These are phyloP conservation scores for Penicillium sp. DNA, from an alignment of 2,329 filamentous ascomycete species.

Conservation along the genomic window DNA sequence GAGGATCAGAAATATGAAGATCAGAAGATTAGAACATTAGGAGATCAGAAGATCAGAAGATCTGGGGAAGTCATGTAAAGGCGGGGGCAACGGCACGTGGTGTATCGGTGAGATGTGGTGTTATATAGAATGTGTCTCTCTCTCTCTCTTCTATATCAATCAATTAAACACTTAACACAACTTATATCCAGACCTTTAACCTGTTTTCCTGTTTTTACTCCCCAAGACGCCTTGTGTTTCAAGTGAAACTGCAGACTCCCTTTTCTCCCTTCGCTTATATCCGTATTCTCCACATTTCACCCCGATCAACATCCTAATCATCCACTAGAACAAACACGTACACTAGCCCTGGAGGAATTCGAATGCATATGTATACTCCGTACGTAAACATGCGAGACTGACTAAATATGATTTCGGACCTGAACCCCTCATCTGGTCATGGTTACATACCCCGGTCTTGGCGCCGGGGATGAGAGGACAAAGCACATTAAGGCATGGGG, in stretches of 20 bases:
- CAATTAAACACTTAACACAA: background rate
- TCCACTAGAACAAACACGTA: background rate
- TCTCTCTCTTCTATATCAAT: background rate
- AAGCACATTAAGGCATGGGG: background rate
- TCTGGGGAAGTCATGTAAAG: conserved; percentile 12
- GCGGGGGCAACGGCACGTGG: conserved; percentile 12
- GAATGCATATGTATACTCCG: background rate
- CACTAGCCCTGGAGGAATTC: background rate
- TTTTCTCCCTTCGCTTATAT: background rate
- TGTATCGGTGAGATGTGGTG: background rate
- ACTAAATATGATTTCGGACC: background rate
- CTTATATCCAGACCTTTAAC: background rate
- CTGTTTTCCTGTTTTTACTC: background rate
- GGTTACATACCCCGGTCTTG: conserved; percentile 5
- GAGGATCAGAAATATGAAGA: background rate
- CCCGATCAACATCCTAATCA: background rate
- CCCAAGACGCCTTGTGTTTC: background rate
- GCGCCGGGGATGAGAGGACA: background rate
- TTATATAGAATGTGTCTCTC: background rate
- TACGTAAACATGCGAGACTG: background rate
- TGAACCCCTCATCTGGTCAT: background rate
- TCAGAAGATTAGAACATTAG: background rate
- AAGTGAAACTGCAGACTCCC: background rate
- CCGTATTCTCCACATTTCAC: background rate
- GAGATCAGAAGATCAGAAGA: conserved; percentile 6